These are phyloP conservation scores for Candida morakotiae DNA, from an alignment of 805 yeast genomes.

Conservation along the genomic window DNA sequence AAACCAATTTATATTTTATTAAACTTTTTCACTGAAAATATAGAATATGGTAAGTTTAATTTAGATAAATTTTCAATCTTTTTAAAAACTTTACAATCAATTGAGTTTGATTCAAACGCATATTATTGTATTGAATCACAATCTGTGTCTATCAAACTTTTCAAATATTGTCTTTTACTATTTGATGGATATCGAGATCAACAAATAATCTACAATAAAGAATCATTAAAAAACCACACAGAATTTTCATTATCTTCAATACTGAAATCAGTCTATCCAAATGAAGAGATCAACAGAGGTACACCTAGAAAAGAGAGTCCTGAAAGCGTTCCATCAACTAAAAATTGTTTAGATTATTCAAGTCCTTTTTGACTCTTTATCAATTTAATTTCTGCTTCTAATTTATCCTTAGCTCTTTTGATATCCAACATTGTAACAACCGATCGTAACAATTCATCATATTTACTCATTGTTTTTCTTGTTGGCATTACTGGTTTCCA, in stretches of 20 bases:
- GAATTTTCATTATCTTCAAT: not conserved
- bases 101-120: no score
- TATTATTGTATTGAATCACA: slow-evolving; percentile 6
- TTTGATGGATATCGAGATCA: slow-evolving; percentile 35
- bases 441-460: slow-evolving; percentile 68
- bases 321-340: no score
- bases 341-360: slow-evolving; percentile 9
- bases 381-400: slow-evolving; percentile 66
- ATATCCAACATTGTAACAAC: slow-evolving; percentile 74
- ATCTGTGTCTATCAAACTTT: slow-evolving; percentile 12
- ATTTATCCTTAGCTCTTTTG: slow-evolving; percentile 81
- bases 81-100: no score
- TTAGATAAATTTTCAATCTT: slow-evolving; percentile 6
- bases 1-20: slow-evolving; percentile 20
- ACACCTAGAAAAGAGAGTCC: no score
- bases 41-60: not conserved
- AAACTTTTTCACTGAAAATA: slow-evolving; percentile 12
- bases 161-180: slow-evolving; percentile 14
- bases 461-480: slow-evolving; percentile 66
- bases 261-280: not conserved
- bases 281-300: not conserved
- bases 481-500: slow-evolving; percentile 87
- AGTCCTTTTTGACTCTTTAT: slow-evolving; percentile 39
- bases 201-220: not conserved
- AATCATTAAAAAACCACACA: not conserved